Evolutionary conservation across 192 early-diverging fungal genomes (phyloP), one percentile per base, ranked within the genome.

Genomic region (Chytriomyces confervae): DNA sequence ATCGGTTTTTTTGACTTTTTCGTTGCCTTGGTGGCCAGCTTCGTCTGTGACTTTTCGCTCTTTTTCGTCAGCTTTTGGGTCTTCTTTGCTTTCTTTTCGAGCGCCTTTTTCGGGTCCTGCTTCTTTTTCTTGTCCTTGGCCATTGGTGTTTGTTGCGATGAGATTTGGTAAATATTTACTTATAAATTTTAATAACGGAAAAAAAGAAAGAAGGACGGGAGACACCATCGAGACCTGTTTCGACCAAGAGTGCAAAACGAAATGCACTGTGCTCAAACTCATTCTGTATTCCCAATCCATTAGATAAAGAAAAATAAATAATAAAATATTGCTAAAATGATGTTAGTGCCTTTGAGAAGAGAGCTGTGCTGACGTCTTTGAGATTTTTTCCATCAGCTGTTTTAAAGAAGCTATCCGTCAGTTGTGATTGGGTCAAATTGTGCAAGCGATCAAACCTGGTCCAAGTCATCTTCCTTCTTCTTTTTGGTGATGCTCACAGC

Each of bases 51-150:
- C 76, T 90, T 89, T 24, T n/a, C 79, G 74, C 80, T 84, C 77
- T 79, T 86, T 69, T 71, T 72, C 50, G 64, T 66, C 69, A 83
- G 82, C 84, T 86, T 82, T 36, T 67, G 63, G 29, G 79, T 36
- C 47, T 80, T 86, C 8, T 29, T 36, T 20, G 80, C 70, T 62
- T 81, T 78, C 65, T 75, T 81, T 81, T 36, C 50, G 10, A 62
- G 62, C 60, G 68, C 70, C 51, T 77, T 78, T 50, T 70, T 70
- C 10, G 69, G 57, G 72, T 74, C 72, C 62, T 61, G 45, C n/a
- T 16, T 44, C 48, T 80, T 48, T 44, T 79, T 79, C 48, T 80
- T 80, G 61, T 63, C 62, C 36, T 81, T 80, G 45, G 68, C 68
- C 68, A 62, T 79, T 71, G 47, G 6, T 23, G 23, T 50, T 36